These are phyloP conservation scores for Kwoniella europaea DNA, from an alignment of 768 basidiomycete species.

Conservation along the genomic window DNA sequence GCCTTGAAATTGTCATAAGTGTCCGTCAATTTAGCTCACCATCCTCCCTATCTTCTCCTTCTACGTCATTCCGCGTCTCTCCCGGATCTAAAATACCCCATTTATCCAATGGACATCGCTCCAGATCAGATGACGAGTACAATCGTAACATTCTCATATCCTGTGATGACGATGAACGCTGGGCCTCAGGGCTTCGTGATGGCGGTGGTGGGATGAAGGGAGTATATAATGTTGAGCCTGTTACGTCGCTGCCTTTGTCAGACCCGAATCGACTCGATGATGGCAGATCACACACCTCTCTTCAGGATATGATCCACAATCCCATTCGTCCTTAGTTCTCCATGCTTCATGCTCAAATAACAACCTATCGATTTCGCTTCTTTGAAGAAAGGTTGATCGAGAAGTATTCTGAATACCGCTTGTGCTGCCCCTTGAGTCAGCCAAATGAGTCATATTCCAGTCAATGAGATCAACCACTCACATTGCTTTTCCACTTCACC, in stretches of 20 bases:
- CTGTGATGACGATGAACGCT: background rate
- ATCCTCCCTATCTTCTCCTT: slow-evolving; percentile 28
- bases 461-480: slow-evolving; percentile 19
- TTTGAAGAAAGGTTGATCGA: slow-evolving; percentile 35
- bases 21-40: slow-evolving; percentile 26
- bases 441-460: background rate
- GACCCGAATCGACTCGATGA: background rate
- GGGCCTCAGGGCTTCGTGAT: slow-evolving; percentile 2
- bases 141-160: slow-evolving; percentile 50
- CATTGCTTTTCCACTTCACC: slow-evolving; percentile 42
- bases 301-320: slow-evolving; percentile 42
- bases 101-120: slow-evolving; percentile 44
- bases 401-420: slow-evolving; percentile 26
- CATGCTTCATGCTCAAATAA: slow-evolving; percentile 48
- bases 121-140: slow-evolving; percentile 41
- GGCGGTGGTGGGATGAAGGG: slow-evolving; percentile 41
- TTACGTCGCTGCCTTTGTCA: too few species aligned
- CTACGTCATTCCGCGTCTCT: slow-evolving; percentile 27
- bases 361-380: slow-evolving; percentile 45
- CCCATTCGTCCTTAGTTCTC: slow-evolving; percentile 42
- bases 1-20: background rate
- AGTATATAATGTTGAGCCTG: slow-evolving; percentile 39
- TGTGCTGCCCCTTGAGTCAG: slow-evolving; percentile 20
- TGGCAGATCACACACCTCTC: slow-evolving; percentile 28
- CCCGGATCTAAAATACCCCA: slow-evolving; percentile 53